These are phyloP conservation scores for Pachysandra terminalis DNA, from an alignment of 164 flowering plant genomes.

Conservation along the genomic window DNA sequence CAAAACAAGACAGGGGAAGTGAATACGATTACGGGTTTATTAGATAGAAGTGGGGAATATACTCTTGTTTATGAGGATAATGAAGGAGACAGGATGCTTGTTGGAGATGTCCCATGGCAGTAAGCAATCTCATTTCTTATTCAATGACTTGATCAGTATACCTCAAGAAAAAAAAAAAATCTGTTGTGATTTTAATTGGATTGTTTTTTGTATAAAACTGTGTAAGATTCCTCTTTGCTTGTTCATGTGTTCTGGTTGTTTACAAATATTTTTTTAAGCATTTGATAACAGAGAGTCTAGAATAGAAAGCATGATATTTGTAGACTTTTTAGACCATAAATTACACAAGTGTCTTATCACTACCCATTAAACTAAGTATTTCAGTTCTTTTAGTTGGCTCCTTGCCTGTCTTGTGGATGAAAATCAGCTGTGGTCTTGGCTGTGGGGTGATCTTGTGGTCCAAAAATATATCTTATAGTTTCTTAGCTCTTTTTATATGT, in stretches of 20 bases:
- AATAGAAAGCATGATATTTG: not conserved
- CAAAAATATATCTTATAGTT: no score
- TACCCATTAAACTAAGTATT: not conserved
- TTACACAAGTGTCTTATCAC: not conserved
- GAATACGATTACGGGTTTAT: conserved; percentile 56
- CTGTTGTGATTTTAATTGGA: not conserved
- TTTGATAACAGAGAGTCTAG: not conserved
- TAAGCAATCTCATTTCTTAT: conserved; percentile 34
- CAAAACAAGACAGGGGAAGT: conserved; percentile 45
- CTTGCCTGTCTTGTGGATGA: no score
- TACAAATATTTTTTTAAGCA: not conserved
- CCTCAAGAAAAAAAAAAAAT: not conserved
- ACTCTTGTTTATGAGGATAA: conserved; percentile 88
- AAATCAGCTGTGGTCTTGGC: no score
- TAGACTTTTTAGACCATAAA: no score
- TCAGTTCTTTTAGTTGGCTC: no score
- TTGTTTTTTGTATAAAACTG: not conserved
- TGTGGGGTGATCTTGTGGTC: no score
- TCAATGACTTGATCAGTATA: not conserved
- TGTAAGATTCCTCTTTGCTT: not conserved
- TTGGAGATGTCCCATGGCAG: conserved; percentile 97
- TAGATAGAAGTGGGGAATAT: conserved; percentile 91
- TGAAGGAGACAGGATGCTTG: conserved; percentile 95
- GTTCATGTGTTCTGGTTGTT: not conserved
- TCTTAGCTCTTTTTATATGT: no score